Evolutionary conservation across 2,329 filamentous ascomycete genomes (phyloP).

Genomic region (Stromatinia cepivora): DNA sequence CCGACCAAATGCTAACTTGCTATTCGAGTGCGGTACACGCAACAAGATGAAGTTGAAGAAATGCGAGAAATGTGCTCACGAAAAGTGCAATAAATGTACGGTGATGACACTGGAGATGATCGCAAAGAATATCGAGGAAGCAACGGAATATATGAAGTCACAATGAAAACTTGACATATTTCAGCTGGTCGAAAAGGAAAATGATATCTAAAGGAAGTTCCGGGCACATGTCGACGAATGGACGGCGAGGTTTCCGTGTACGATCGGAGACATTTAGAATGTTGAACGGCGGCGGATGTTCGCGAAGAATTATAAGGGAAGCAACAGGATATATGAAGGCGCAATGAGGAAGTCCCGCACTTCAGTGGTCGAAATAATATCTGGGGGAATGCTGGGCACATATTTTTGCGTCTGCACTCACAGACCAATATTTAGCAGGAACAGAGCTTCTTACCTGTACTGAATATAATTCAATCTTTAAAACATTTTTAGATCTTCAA

Average conservation of each 20-base stretch:
- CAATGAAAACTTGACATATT: neutral
- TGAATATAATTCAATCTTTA: neutral
- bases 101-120: neutral
- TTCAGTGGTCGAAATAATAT: neutral
- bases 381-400: too few relatives aligned
- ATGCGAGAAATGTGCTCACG: conserved; percentile 4
- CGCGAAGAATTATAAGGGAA: too few relatives aligned
- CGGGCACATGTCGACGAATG: neutral
- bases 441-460: neutral
- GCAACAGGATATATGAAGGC: neutral
- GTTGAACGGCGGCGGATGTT: neutral
- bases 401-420: neutral
- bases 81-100: neutral
- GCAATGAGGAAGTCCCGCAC: neutral
- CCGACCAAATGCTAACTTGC: neutral
- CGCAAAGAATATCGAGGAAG: neutral
- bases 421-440: neutral
- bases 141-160: neutral
- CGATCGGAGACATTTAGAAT: neutral
- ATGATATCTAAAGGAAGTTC: neutral
- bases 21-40: conserved; percentile 1
- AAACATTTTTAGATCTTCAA: neutral
- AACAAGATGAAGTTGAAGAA: conserved; percentile 3
- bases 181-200: neutral
- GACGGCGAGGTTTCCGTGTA: neutral